A percentile compares a stretch with the other conserved stretches of the same genome.
Conservation (phyloP, 2,329 filamentous ascomycete genomes). For the Leptographium wingfieldii region DNA sequence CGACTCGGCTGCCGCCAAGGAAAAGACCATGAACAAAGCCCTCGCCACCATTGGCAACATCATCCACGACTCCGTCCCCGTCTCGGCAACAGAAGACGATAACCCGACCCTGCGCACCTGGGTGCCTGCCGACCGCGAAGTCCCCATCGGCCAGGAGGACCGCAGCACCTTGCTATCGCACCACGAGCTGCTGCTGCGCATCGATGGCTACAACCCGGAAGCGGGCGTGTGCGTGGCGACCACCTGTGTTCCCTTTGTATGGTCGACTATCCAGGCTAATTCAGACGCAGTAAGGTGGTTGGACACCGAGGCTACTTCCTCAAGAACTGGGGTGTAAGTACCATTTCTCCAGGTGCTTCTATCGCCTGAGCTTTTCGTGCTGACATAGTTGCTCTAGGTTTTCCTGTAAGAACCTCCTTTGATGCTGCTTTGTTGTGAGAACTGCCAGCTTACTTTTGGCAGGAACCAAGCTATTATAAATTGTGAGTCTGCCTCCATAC, state of each 20-base stretch:
- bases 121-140: conserved; percentile 61
- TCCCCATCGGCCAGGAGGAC: conserved; percentile 45
- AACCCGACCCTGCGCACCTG: conserved; percentile 68
- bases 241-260: neutral
- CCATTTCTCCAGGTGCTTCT: neutral
- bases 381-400: neutral
- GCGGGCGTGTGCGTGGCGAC: conserved; percentile 47
- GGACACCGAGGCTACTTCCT: conserved; percentile 92
- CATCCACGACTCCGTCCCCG: conserved; percentile 77
- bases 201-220: conserved; percentile 88
- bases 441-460: neutral
- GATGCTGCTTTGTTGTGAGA: neutral
- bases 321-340: conserved; percentile 63
- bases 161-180: conserved; percentile 64
- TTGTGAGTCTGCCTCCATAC: conserved; percentile 26
- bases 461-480: conserved; percentile 81
- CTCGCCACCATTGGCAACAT: conserved; percentile 79
- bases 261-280: neutral
- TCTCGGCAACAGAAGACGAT: conserved; percentile 79
- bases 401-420: neutral
- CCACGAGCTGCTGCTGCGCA: conserved; percentile 78
- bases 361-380: neutral
- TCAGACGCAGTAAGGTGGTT: conserved; percentile 54
- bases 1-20: conserved; percentile 59
- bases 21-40: conserved; percentile 60